Conservation (phyloP, 176 grass and related monocot species). For the Miscanthus lutarioriparius region DNA sequence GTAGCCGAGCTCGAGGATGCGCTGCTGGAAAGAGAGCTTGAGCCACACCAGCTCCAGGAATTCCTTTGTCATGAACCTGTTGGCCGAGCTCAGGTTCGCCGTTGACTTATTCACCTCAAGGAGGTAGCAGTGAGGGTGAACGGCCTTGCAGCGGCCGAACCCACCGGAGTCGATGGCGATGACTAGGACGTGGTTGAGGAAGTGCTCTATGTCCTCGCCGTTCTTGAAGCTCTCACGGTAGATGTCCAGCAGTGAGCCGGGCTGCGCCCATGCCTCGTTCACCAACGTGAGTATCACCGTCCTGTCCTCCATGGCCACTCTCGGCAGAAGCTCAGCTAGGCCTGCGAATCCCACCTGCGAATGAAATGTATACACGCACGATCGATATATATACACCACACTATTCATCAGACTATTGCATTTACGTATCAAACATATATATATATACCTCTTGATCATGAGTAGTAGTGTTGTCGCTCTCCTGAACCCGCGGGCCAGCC, state of each 20-base stretch:
- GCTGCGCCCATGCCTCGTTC: slow-evolving; percentile 66
- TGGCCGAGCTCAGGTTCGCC: slow-evolving; percentile 27
- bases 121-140: slow-evolving; percentile 65
- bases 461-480: neutral
- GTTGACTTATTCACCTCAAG: slow-evolving; percentile 24
- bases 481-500: too few species aligned
- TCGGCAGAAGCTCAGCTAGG: slow-evolving; percentile 44
- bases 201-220: slow-evolving; percentile 44
- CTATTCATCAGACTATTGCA: neutral
- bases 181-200: slow-evolving; percentile 58
- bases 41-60: slow-evolving; percentile 72
- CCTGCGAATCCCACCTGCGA: slow-evolving; percentile 9
- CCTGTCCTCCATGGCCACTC: slow-evolving; percentile 46
- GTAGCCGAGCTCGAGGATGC: slow-evolving; percentile 66
- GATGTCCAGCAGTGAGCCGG: slow-evolving; percentile 54
- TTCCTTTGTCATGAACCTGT: slow-evolving; percentile 42
- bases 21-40: slow-evolving; percentile 52
- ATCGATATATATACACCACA: neutral
- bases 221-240: slow-evolving; percentile 62
- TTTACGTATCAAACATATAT: neutral
- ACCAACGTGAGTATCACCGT: slow-evolving; percentile 72
- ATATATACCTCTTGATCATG: neutral
- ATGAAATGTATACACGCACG: neutral
- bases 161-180: slow-evolving; percentile 56
- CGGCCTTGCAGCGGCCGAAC: slow-evolving; percentile 43